Percentiles rank a stretch among this genome's conserved stretches.
Evolutionary conservation across 257 asterid genomes (phyloP).

Genomic region (Prunella vulgaris): DNA sequence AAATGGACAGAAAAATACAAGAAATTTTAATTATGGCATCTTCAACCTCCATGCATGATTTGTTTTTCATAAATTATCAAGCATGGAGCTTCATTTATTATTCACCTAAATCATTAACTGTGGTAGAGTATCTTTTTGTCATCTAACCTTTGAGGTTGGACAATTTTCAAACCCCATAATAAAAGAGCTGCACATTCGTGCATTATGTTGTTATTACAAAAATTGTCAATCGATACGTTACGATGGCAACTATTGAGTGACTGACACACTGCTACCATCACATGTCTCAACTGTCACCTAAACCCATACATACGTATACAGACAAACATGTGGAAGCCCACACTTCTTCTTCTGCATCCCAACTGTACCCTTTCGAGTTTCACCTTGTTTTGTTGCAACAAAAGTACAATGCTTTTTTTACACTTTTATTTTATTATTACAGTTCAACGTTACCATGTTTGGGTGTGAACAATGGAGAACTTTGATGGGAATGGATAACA

Average conservation of each 20-base stretch:
- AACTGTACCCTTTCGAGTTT: not conserved
- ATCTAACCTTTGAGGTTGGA: not conserved
- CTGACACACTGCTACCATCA: slow-evolving; percentile 36
- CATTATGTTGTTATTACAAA: slow-evolving; percentile 6
- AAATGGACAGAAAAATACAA: too few species aligned
- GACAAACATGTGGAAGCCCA: not conserved
- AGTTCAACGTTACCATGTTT: not conserved
- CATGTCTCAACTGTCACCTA: slow-evolving; percentile 26
- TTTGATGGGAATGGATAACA: not conserved
- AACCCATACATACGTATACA: not conserved
- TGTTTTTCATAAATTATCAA: not conserved
- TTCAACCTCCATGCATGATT: too few species aligned
- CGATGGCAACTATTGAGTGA: slow-evolving; percentile 15
- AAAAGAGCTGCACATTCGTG: slow-evolving; percentile 28
- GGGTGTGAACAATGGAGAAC: not conserved
- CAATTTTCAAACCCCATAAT: not conserved
- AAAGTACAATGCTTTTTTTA: not conserved
- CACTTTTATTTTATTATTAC: not conserved
- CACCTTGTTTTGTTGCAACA: not conserved
- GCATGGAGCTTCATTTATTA: not conserved
- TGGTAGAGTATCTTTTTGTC: not conserved
- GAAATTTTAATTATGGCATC: not conserved
- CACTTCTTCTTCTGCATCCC: not conserved
- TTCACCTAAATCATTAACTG: not conserved
- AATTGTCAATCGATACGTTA: slow-evolving; percentile 14